These are phyloP conservation scores for Escovopsis sp. DNA, from an alignment of 2,329 filamentous ascomycete species.

Conservation along the genomic window DNA sequence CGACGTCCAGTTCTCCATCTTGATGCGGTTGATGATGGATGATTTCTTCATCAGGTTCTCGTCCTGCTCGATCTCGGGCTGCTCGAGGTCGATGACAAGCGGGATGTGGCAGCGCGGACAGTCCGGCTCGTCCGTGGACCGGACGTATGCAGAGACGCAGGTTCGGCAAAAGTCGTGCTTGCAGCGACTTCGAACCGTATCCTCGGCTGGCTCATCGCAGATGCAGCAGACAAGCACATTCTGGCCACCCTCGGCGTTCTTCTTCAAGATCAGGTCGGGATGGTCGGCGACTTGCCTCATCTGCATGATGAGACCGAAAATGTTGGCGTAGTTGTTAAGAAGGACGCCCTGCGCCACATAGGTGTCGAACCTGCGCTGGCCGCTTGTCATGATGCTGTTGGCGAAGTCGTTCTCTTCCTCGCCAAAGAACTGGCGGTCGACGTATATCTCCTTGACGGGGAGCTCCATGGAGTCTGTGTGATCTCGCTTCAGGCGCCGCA, in stretches of 20 bases:
- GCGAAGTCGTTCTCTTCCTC: conserved; percentile 95
- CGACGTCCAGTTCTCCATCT: conserved; percentile 97
- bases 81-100: conserved; percentile 81
- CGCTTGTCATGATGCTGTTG: conserved; percentile 86
- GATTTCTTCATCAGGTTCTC: conserved; percentile 78
- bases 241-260: conserved; percentile 70
- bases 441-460: conserved; percentile 81
- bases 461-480: conserved; percentile 92
- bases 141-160: conserved; percentile 41
- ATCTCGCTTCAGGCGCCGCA: conserved; percentile 86
- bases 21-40: conserved; percentile 96
- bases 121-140: conserved; percentile 60
- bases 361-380: conserved; percentile 79
- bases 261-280: conserved; percentile 85
- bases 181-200: conserved; percentile 82
- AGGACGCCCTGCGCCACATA: conserved; percentile 91
- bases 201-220: conserved; percentile 91
- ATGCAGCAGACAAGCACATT: conserved; percentile 87
- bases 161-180: conserved; percentile 56
- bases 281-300: conserved; percentile 98
- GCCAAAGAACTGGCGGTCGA: conserved; percentile 92
- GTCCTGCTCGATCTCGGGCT: conserved; percentile 89
- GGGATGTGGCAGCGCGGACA: conserved; percentile 88
- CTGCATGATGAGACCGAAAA: conserved; percentile 97
- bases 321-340: conserved; percentile 96